These are phyloP conservation scores for Phytophthora vignae DNA, from an alignment of 352 stramenopile genomes.

Conservation along the genomic window DNA sequence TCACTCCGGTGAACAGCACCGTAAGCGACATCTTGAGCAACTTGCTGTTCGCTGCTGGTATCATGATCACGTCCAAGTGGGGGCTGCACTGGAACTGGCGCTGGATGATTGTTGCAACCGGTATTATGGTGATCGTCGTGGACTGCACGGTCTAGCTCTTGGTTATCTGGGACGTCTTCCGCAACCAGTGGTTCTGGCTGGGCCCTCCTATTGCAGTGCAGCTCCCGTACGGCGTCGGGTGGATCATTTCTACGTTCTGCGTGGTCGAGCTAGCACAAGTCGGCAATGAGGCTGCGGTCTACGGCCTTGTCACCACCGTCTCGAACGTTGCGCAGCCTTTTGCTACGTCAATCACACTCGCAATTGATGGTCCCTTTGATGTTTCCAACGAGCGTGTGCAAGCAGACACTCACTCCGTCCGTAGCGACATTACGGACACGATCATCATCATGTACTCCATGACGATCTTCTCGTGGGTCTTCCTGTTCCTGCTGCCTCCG, in stretches of 20 bases:
- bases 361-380: too few relatives aligned
- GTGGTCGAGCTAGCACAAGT: constrained; percentile 28
- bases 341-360: too few relatives aligned
- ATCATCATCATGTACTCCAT: constrained; percentile 42
- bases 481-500: constrained; percentile 35
- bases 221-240: constrained; percentile 26
- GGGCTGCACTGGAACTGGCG: constrained; percentile 48
- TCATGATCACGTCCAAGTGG: constrained; percentile 46
- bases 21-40: constrained; percentile 37
- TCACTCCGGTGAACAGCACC: constrained; percentile 36
- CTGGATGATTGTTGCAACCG: constrained; percentile 36
- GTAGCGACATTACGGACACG: constrained; percentile 30
- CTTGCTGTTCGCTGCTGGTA: constrained; percentile 29
- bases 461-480: constrained; percentile 50
- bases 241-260: constrained; percentile 39
- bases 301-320: constrained; percentile 32
- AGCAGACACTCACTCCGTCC: too few relatives aligned
- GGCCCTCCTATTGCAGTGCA: constrained; percentile 18
- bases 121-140: constrained; percentile 24
- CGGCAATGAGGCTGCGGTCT: too few relatives aligned
- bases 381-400: constrained; percentile 30
- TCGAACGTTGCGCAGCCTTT: too few relatives aligned
- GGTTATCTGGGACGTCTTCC: constrained; percentile 18
- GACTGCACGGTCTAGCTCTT: constrained; percentile 11
- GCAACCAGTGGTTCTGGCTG: constrained; percentile 24